Evolutionary conservation across 148 eudicot species (phyloP).

Genomic region (Amaranthus hypochondriacus): DNA sequence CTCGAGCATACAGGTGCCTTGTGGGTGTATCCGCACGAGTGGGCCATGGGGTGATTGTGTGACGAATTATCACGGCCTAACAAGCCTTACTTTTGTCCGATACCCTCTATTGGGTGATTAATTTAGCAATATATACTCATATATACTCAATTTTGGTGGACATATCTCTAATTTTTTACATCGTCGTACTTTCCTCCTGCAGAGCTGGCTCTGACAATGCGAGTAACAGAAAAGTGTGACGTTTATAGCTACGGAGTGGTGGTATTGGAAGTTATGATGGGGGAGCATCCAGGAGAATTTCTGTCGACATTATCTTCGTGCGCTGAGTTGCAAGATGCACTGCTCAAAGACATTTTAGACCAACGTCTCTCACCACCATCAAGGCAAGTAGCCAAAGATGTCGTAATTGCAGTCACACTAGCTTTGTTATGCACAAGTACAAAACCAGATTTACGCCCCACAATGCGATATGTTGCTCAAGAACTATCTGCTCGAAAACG

Average conservation of each 20-base stretch:
- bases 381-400: too few relatives aligned
- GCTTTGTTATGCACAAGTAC: conserved; percentile 49
- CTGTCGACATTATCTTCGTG: conserved; percentile 11
- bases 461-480: conserved; percentile 66
- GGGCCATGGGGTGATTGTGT: too few relatives aligned
- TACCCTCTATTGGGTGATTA: too few relatives aligned
- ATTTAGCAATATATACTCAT: too few relatives aligned
- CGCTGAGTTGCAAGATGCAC: conserved; percentile 1
- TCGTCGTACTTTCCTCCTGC: not conserved
- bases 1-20: too few relatives aligned
- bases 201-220: conserved; percentile 21
- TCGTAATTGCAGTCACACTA: conserved; percentile 30
- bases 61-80: not conserved
- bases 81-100: not conserved
- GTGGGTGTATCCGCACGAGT: too few relatives aligned
- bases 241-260: conserved; percentile 70
- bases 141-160: too few relatives aligned
- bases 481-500: conserved; percentile 47
- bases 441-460: conserved; percentile 50
- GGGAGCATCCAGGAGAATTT: conserved; percentile 47
- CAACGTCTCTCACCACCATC: conserved; percentile 22
- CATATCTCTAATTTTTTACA: not conserved
- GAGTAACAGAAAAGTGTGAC: conserved; percentile 49
- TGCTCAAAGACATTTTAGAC: conserved; percentile 15
- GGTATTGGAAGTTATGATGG: conserved; percentile 63